Base-by-base conservation (phyloP, 352 stramenopile genomes). In the Phytophthora sansomeana region DNA sequence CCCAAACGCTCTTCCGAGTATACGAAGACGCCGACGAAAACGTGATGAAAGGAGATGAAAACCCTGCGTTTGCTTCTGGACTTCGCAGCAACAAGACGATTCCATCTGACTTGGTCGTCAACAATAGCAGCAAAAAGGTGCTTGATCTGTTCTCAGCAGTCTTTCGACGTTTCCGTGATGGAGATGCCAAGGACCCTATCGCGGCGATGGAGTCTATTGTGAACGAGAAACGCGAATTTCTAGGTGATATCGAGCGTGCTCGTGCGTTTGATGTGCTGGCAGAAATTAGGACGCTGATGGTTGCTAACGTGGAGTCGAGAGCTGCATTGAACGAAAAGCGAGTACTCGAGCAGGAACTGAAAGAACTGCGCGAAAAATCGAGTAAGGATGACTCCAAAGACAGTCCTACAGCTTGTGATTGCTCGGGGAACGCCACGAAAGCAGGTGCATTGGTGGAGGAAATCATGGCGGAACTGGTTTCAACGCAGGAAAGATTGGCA, bases 281-380 rank as follows among this genome's bases (percentile, higher is more conserved):
- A 10, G 69, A 86, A 10, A 69, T 82, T 17, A 64, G 65, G 33
- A 51, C 41, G 3, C 48, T 88, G 33, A 68, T 72, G 50, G 42
- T 63, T 3, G 35, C 48, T 19, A 73, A 72, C 6, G 13, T 56
- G 26, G 47, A 79, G 28, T 56, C 66, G 19, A 67, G 67, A 51
- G 10, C 46, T 46, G 52, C 73, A n/a, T 28, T 67, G 6, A 67
- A 81, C 16, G 76, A 80, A 38, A 78, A 89, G 24, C 53, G 78
- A 41, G 30, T 73, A 29, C 56, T 83, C n/a, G 68, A 79, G 36
- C 73, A 83, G 69, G 74, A 78, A 17, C 52, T 82, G 4, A 69
- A 86, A 36, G 72, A 84, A 28, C 32, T 87, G 21, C 67, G 63
- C 9, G 28, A 42, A 21, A 69, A 67, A 6, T 8, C 76, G 38